Evolutionary conservation across 495 filamentous ascomycete species (phyloP), one percentile per base, ranked within the genome.

Genomic region (Lasiosphaeria ovina): DNA sequence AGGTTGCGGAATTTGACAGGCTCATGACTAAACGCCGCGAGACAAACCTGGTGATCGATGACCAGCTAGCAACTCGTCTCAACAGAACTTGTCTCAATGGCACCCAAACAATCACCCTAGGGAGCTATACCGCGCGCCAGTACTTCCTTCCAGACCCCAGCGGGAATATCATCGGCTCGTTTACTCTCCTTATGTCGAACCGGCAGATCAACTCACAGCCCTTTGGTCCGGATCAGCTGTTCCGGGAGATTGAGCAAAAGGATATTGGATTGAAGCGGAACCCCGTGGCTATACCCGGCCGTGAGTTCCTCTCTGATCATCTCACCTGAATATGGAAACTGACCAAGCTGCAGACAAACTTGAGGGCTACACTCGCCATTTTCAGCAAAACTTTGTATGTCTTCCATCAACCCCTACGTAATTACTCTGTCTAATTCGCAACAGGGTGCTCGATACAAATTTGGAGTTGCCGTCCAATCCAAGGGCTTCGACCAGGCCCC

Each of bases 371-470:
- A 90, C 86, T 0, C 73, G 79, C 0, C 89, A 93, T 58, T 95
- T 88, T 68, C 77, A 83, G 2, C 81, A 81, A 9, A 95, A 93
- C 70, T 90, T 83, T 71, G 89, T 91, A 74, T 73, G 85, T 72
- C 4, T 35, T 12, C 1, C 32, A 50, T 17, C 24, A 42, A 44
- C 0, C 45, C 12, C 54, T 38, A 54, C 32, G 16, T 4, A 40
- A 48, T 6, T 36, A 3, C 54, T 7, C 31, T 47, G 47, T 38
- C 60, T 72, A 40, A 68, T 55, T 32, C 55, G n/a, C 24, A 60
- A 35, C 62, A 92, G 85, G 92, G 92, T 0, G 88, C 89, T 54
- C 87, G 86, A 0, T 96, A 96, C 68, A 93, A 95, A 62, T 96
- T 87, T 62, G 81, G 89, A 11, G 89, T 91, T 2, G 73, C 80